Base-by-base conservation (phyloP, 2,329 filamentous ascomycete species). In the Clonostachys byssicola region DNA sequence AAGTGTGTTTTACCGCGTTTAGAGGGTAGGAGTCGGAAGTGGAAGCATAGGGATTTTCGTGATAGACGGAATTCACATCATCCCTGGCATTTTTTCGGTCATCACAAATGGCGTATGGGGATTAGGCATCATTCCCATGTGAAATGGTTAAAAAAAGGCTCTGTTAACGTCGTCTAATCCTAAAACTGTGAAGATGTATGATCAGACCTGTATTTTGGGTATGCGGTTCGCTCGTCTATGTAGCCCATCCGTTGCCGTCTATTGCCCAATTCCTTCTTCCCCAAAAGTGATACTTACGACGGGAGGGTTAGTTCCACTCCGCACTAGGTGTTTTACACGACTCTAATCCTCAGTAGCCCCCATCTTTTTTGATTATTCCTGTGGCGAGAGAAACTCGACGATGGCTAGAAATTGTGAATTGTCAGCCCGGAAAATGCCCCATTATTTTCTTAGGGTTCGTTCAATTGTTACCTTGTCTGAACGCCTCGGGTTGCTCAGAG, bases 401-500 rank as follows among this genome's bases (percentile, higher is more conserved):
- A 86, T 83, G 52, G 75, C 83, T 86, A 52, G 30, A 13, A 14
- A 12, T 35, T 33, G 23, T 30, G 23, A 30, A 30, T 30, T 20
- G 23, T 30, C 23, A 30, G 23, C 41, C 16, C 17, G 17, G 34
- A 13, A 13, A 45, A 20, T 36, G 16, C n/a, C 14, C 40, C 18
- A 17, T 16, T 14, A 20, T 14, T 14, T 14, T 16, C n/a, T 17
- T 13, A 12, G 39, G 10, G 10, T 38, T 43, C 13, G 12, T 30
- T 20, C 34, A n/a, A n/a, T n/a, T n/a, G 78, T 63, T 62, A 90
- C 88, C 85, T 74, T 79, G 71, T 60, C 85, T 81, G 54, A 95
- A 95, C 10, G 75, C 83, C 60, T 90, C 83, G 0, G 90, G 89
- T 56, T 90, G 85, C 72, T 95, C 90, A n/a, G 88, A 89, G 52